Percentiles rank a stretch among this genome's conserved stretches.
Conservation (phyloP, 2,329 filamentous ascomycete genomes). For the Colletotrichum nymphaeae region DNA sequence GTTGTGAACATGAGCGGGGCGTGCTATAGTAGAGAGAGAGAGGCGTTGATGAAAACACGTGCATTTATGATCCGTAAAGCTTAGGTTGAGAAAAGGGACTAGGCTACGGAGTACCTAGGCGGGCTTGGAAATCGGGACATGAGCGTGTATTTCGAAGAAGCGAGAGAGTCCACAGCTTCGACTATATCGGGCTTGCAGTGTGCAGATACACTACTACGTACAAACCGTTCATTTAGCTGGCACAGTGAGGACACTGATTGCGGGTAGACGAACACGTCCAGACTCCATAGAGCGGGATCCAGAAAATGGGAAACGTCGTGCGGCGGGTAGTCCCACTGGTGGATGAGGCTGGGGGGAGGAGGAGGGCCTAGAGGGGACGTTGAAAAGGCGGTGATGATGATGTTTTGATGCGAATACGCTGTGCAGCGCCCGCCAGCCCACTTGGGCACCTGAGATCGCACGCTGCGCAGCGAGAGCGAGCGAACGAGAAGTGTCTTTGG, state of each 20-base stretch:
- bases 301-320: neutral
- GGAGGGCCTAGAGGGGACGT: neutral
- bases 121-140: neutral
- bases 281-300: neutral
- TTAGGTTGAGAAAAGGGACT: neutral
- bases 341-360: neutral
- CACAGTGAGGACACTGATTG: neutral
- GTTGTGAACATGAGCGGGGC: neutral
- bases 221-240: neutral
- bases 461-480: neutral
- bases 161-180: neutral
- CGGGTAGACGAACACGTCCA: neutral
- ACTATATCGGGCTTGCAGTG: neutral
- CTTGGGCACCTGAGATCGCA: neutral
- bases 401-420: neutral
- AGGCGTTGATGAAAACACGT: neutral
- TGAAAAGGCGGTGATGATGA: constrained; percentile 31
- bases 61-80: neutral
- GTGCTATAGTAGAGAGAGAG: neutral
- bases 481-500: neutral
- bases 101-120: neutral
- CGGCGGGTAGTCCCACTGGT: constrained; percentile 8
- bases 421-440: neutral
- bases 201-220: neutral
- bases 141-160: neutral